Conservation (phyloP, 805 yeast species). For the Pichia phayaonensis region DNA sequence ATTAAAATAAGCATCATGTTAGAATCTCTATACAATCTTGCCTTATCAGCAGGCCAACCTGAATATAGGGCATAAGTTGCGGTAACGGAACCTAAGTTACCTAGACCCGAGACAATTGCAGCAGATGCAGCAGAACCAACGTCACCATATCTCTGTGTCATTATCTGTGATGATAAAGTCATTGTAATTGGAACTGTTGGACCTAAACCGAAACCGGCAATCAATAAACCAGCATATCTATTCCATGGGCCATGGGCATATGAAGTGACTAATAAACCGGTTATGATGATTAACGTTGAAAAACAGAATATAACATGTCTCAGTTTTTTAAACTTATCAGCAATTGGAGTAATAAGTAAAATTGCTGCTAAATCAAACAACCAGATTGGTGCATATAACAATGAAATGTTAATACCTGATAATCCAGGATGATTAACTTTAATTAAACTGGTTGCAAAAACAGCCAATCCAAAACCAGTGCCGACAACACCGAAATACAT, state of each 20-base stretch:
- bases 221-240: constrained; percentile 69
- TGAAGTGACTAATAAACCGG: constrained; percentile 70
- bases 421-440: constrained; percentile 53
- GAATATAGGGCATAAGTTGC: constrained; percentile 79
- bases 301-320: constrained; percentile 57
- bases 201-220: constrained; percentile 83
- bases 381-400: constrained; percentile 88
- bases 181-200: constrained; percentile 86
- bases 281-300: constrained; percentile 60
- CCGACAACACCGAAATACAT: constrained; percentile 95
- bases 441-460: constrained; percentile 75
- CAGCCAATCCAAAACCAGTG: constrained; percentile 81
- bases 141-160: constrained; percentile 65
- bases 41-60: constrained; percentile 80
- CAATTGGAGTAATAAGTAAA: constrained; percentile 66
- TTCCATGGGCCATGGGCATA: constrained; percentile 70
- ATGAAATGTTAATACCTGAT: constrained; percentile 60
- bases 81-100: constrained; percentile 78
- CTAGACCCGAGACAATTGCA: constrained; percentile 79
- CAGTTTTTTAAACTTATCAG: constrained; percentile 55
- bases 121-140: constrained; percentile 78
- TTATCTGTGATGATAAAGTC: constrained; percentile 77
- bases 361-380: constrained; percentile 74
- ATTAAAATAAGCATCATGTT: constrained; percentile 81
- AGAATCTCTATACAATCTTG: constrained; percentile 54